Base-by-base conservation (phyloP, 83 land plant genomes). In the Picea abies region DNA sequence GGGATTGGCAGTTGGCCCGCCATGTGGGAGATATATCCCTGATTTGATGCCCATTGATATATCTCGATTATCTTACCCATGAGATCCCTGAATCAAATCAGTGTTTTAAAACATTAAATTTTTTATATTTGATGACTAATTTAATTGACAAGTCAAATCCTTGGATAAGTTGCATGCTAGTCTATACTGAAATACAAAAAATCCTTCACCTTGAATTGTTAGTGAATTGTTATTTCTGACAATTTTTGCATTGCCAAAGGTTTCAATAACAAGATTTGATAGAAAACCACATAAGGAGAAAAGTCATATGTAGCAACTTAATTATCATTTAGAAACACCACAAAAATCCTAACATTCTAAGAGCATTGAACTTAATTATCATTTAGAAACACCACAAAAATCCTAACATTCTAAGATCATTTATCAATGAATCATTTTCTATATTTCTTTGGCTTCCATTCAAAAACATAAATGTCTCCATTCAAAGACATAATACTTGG, bases 181-280 rank as follows among this genome's bases (percentile, higher is more conserved):
- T 1, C 4, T 6, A 39, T 71, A 3, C 8, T 15, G 35, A 52
- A 63, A 39, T 64, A 16, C 7, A 14, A 60, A 5, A 64, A 44
- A 49, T 0, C 6, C 3, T 77, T 81, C 77, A 96, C 98, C 98
- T 92, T 52, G 97, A 96, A 86, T 96, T 96, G 90, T 94, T 96
- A 89, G 29, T 29, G 29, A 29, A 29, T 29, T 29, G 29, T 29
- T 29, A 29, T 96, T 96, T 65, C 92, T 92, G 62, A 92, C 92
- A 47, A 95, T 94, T 82, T 96, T 96, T 56, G 95, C 93, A 88
- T 94, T 96, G 32, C 98, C 97, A 90, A 96, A 96, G 79, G 98
- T 97, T 90, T 96, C 98, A 0, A 96, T 89, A 12, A 94, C 94
- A 67, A 95, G 98, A 83, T 96, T 96, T 49, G 96, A 96, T 96